Evolutionary conservation across 108 stramenopile species (phyloP).

Genomic region (Cyclotella kingstonii): DNA sequence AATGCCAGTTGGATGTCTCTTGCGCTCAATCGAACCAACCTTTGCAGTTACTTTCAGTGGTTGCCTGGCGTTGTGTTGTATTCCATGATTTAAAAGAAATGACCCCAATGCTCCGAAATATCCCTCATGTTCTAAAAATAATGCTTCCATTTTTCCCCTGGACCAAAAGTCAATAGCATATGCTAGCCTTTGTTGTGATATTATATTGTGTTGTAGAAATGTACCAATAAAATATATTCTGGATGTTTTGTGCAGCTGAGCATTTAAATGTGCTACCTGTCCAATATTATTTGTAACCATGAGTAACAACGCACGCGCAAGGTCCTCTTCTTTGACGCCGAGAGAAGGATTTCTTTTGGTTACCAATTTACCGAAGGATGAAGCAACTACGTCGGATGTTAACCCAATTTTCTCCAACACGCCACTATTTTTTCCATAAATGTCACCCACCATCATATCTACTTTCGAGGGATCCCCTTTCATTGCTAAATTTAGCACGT

Average conservation of each 20-base stretch:
- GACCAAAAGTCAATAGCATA: conserved; percentile 98
- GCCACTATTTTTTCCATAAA: conserved; percentile 89
- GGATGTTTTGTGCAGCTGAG: conserved; percentile 79
- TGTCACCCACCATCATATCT: conserved; percentile 97
- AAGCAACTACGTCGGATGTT: conserved; percentile 86
- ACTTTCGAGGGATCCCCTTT: conserved; percentile 87
- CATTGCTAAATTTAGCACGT: conserved; percentile 89
- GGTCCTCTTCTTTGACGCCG: conserved; percentile 87
- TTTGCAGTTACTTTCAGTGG: background rate
- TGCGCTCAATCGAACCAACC: conserved; percentile 11
- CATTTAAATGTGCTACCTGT: conserved; percentile 95
- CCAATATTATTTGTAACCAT: conserved; percentile 99
- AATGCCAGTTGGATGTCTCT: conserved; percentile 3
- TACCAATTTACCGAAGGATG: conserved; percentile 97
- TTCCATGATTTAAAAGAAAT: conserved; percentile 78
- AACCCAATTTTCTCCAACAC: conserved; percentile 92
- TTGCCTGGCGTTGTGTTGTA: conserved; percentile 27
- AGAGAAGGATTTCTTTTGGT: conserved; percentile 83
- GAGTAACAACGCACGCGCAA: conserved; percentile 92
- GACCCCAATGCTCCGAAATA: conserved; percentile 94
- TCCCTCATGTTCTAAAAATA: conserved; percentile 95
- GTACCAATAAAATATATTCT: conserved; percentile 97
- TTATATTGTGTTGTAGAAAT: conserved; percentile 92
- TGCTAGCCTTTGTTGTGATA: conserved; percentile 86
- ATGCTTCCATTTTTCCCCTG: conserved; percentile 92